Base-by-base conservation (phyloP, 2,329 filamentous ascomycete species). In the Huntiella omanensis region DNA sequence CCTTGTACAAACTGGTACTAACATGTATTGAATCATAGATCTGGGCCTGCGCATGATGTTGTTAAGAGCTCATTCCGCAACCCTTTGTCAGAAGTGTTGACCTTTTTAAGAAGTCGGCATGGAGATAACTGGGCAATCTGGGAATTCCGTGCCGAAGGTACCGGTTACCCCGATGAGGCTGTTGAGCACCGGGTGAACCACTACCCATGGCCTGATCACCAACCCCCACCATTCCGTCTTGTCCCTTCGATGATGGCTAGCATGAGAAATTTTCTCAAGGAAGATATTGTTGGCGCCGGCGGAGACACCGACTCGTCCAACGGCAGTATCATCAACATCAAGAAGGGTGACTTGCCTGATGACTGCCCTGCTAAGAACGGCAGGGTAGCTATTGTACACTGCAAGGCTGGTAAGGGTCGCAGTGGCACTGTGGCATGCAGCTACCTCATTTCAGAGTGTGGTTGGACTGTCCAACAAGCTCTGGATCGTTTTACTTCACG, bases 91-190 rank as follows among this genome's bases (percentile, higher is more conserved):
- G 74, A 80, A 35, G 75, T 98, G 16, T 84, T 96, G 50, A 73
- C 75, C 52, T 98, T 88, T 59, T 78, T 98, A 52, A 85, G 96
- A 62, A 66, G 71, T 39, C 84, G 86, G 56, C 91, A 98, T 62
- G 80, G 73, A 22, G 64, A 76, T 19, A 67, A 91, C 52, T 98
- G 91, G 91, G 77, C 81, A 3, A 94, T 98, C 56, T 98, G 88
- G 85, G 91, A 98, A 63, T 98, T 98, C 55, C 79, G 91, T 40
- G 91, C 86, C 33, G 91, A 98, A 60, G 91, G 91, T 4, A 95
- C 91, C 0, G 91, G 91, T 1, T 98, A 98, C 56, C 86, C 86
- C 0, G 91, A 98, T 57, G 73, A 77, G 13, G 83, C 87, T 49
- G 88, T 98, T 1, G 85, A 94, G 59, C 71, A 75, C 33, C 73